Base-by-base conservation (phyloP, 257 asterid species). In the Leonotis leonurus region DNA sequence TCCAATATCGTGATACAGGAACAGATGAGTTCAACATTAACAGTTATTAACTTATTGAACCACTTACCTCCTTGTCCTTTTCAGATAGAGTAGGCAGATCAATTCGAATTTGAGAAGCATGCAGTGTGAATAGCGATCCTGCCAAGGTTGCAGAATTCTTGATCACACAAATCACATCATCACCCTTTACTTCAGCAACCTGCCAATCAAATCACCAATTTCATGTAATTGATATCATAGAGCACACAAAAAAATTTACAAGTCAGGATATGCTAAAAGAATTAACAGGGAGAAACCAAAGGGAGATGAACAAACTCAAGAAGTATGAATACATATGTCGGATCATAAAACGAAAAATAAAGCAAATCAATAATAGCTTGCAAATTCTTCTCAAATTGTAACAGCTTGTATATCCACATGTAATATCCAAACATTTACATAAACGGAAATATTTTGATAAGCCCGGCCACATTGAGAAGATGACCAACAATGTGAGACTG, bases 131-230 rank as follows among this genome's bases (percentile, higher is more conserved):
- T 58, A 93, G 68, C 44, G 99, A 71, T 52, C 99, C 99, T 7
- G 89, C 77, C 78, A 93, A 75, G 18, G 97, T 93, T 16, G 99
- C 95, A 56, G 97, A 80, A 78, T 93, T 93, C 86, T 93, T 93
- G 45, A 84, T 73, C 18, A 70, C 74, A 48, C 97, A 93, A 58
- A 85, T 82, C 70, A 93, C 92, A 54, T 90, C 95, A 50, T 77
- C 78, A 1, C 80, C 95, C 62, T 89, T 58, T 57, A 87, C 87
- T 82, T 87, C 88, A 74, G 69, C 81, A 20, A 93, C 99, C 97
- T 92, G 94, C 48, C 75, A 70, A 56, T 45, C 57, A 64, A 58
- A 62, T 39, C 57, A 53, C 24, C 11, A 14, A 52, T 36, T 16
- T 50, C 65, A 32, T 37, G 63, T 21, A 52, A 59, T 26, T 17